These are phyloP conservation scores for Auxenochlorella pyrenoidosa DNA, from an alignment of 139 green algal genomes.

Conservation along the genomic window DNA sequence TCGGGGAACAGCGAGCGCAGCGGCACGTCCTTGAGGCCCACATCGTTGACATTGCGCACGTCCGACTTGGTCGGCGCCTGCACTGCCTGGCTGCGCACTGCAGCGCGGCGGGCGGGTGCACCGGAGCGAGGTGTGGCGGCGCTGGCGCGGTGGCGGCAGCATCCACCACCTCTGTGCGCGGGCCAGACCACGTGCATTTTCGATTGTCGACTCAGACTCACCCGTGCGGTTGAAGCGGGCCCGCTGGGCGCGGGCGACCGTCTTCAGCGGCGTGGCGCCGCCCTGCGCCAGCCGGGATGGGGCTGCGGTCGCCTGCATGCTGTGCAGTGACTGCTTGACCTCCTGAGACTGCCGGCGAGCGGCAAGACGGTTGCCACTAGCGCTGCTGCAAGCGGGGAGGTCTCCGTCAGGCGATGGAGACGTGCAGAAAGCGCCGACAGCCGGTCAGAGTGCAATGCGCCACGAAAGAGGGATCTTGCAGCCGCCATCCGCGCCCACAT, in stretches of 20 bases:
- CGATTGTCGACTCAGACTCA: neutral
- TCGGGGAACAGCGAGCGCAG: conserved; percentile 86
- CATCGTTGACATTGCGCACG: conserved; percentile 60
- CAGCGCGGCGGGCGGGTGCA: no score
- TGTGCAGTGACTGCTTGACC: neutral
- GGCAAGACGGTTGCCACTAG: neutral
- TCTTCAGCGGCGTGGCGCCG: neutral
- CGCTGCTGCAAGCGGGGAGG: neutral
- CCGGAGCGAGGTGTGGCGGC: neutral
- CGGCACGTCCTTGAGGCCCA: conserved; percentile 86
- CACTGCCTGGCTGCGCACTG: conserved; percentile 37
- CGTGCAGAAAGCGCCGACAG: no score
- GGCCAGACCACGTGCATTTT: neutral
- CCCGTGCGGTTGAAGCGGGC: conserved; percentile 16
- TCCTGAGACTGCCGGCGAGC: neutral
- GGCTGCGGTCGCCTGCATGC: neutral
- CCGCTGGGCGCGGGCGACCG: neutral
- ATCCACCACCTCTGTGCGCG: neutral
- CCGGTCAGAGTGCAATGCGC: no score
- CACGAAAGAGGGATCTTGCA: no score
- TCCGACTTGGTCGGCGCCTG: conserved; percentile 34
- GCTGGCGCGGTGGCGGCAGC: neutral
- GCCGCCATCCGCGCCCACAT: no score
- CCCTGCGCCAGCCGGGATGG: neutral
- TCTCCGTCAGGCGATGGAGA: no score